Conservation (phyloP, 164 flowering plant species). For the Brasenia schreberi region DNA sequence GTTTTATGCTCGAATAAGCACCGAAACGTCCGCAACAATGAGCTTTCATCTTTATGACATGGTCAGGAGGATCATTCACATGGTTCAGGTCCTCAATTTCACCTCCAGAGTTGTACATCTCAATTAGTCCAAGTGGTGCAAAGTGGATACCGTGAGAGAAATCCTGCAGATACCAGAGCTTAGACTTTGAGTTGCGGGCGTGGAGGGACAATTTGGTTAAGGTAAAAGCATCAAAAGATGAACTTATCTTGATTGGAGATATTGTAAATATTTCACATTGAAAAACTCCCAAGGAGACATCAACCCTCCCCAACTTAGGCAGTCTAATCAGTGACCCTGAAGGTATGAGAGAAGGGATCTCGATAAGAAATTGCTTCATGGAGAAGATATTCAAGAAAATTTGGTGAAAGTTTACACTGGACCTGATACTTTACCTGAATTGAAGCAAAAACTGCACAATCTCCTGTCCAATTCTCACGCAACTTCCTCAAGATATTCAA, state of each 20-base stretch:
- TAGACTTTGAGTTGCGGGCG: not conserved
- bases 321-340: slow-evolving; percentile 30
- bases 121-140: slow-evolving; percentile 58
- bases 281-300: slow-evolving; percentile 25
- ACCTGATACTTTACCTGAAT: slow-evolving; percentile 27
- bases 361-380: not conserved
- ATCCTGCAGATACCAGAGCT: not conserved
- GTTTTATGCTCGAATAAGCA: slow-evolving; percentile 39
- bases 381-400: not conserved
- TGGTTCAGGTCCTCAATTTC: slow-evolving; percentile 30
- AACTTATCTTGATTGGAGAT: slow-evolving; percentile 36
- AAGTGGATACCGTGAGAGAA: slow-evolving; percentile 20
- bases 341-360: not conserved
- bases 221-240: not conserved
- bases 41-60: slow-evolving; percentile 21
- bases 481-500: slow-evolving; percentile 46
- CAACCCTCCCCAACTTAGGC: slow-evolving; percentile 23
- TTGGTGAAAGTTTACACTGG: not conserved
- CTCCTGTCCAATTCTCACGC: slow-evolving; percentile 60
- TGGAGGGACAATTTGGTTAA: not conserved
- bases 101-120: slow-evolving; percentile 79
- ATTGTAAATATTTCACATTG: slow-evolving; percentile 37
- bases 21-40: slow-evolving; percentile 55
- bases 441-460: slow-evolving; percentile 46
- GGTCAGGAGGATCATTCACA: slow-evolving; percentile 12